phyloP scores from a whole-genome alignment of 441 rosid species.

The Melastoma candidum region DNA sequence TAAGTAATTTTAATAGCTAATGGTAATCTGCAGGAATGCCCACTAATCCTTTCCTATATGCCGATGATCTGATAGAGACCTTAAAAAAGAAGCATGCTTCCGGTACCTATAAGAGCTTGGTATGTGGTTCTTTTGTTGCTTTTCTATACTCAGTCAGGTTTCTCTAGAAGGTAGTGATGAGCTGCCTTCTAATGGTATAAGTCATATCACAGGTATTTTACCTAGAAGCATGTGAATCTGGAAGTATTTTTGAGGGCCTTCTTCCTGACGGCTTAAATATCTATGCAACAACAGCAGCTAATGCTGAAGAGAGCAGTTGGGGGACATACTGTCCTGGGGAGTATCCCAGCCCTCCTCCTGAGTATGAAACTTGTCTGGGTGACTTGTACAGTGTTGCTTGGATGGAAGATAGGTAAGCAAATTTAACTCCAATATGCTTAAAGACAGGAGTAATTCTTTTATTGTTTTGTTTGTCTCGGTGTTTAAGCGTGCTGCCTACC shows the following conservation, averaged over 20 bases:
- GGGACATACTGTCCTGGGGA: conserved; percentile 34
- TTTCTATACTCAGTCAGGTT: neutral
- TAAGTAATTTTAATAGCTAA: no score
- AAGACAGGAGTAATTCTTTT: neutral
- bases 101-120: conserved; percentile 79
- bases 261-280: conserved; percentile 36
- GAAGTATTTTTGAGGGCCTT: conserved; percentile 58
- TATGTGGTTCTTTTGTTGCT: conserved; percentile 8
- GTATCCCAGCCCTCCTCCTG: conserved; percentile 25
- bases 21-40: conserved; percentile 69
- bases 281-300: conserved; percentile 48
- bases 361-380: conserved; percentile 42
- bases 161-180: neutral
- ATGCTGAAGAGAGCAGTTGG: conserved; percentile 39
- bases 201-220: conserved; percentile 38
- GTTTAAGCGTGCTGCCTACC: no score
- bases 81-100: conserved; percentile 74
- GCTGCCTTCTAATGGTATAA: neutral
- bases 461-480: no score
- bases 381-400: conserved; percentile 61
- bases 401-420: conserved; percentile 60
- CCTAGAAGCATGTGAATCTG: conserved; percentile 70
- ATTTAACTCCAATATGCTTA: neutral
- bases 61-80: conserved; percentile 57
- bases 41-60: conserved; percentile 65